Evolutionary conservation across 2,329 filamentous ascomycete species (phyloP).

Genomic region (Cladosporium sp.): DNA sequence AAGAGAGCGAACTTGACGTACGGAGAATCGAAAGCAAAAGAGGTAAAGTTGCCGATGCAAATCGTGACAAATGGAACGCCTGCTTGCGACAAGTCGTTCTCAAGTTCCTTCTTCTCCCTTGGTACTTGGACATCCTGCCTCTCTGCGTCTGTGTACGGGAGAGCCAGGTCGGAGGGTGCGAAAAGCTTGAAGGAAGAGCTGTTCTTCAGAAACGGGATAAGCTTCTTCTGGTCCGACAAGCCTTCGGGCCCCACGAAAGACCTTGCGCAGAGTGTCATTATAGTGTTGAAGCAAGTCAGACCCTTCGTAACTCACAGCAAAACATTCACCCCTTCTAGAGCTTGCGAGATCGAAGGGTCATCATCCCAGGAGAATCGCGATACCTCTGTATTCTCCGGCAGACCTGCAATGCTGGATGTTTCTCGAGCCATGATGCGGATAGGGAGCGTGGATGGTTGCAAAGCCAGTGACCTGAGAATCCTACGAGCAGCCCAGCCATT

Average conservation of each 20-base stretch:
- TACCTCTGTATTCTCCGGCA: background rate
- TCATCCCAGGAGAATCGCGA: background rate
- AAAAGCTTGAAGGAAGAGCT: background rate
- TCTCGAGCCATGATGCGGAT: background rate
- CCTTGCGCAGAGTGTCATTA: background rate
- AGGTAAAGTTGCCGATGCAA: slow-evolving; percentile 3
- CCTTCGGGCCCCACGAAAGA: slow-evolving; percentile 2
- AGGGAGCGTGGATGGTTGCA: background rate
- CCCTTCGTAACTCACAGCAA: background rate
- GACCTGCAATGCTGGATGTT: background rate
- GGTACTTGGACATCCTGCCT: background rate
- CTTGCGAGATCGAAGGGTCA: background rate
- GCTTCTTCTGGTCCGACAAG: background rate
- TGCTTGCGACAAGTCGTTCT: background rate
- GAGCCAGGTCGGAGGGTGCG: slow-evolving; percentile 1
- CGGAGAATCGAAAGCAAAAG: slow-evolving; percentile 1
- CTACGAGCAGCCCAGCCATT: background rate
- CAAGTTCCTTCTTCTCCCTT: background rate
- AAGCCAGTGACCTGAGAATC: background rate
- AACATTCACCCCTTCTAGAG: background rate
- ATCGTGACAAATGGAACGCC: background rate
- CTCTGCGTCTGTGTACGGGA: slow-evolving; percentile 1
- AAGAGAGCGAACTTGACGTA: background rate
- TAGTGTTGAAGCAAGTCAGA: background rate
- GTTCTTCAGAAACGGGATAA: background rate